Evolutionary conservation across 2,329 filamentous ascomycete genomes (phyloP).

Genomic region (Botrytis byssoidea): DNA sequence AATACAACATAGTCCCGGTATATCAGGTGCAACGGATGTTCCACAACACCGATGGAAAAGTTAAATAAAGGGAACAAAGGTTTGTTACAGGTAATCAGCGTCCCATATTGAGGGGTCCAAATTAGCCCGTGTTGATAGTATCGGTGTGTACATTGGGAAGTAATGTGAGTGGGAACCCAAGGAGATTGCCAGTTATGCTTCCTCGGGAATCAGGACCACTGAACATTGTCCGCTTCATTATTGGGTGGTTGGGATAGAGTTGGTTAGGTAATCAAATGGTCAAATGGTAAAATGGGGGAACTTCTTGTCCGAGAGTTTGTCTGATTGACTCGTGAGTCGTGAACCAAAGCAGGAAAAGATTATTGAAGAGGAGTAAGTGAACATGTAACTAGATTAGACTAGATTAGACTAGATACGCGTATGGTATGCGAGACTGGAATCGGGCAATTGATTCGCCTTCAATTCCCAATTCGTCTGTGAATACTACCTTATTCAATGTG

Average conservation of each 20-base stretch:
- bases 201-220: not conserved
- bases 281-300: not conserved
- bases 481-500: not conserved
- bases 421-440: not conserved
- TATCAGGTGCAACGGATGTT: not conserved
- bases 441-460: not conserved
- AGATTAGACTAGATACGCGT: not conserved
- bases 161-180: not conserved
- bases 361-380: not conserved
- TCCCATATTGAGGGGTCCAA: not conserved
- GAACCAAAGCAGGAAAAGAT: not conserved
- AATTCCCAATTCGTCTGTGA: not conserved
- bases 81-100: not conserved
- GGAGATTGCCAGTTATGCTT: slow-evolving; percentile 1
- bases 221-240: not conserved
- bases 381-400: not conserved
- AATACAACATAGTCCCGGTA: not conserved
- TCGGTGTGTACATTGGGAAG: not conserved
- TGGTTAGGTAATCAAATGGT: not conserved
- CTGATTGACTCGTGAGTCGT: not conserved
- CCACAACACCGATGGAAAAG: not conserved
- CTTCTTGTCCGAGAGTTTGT: not conserved
- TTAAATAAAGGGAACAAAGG: not conserved
- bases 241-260: not conserved
- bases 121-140: not conserved